Evolutionary conservation across 2,329 filamentous ascomycete genomes (phyloP).

Genomic region (Trichoderma semiorbis): DNA sequence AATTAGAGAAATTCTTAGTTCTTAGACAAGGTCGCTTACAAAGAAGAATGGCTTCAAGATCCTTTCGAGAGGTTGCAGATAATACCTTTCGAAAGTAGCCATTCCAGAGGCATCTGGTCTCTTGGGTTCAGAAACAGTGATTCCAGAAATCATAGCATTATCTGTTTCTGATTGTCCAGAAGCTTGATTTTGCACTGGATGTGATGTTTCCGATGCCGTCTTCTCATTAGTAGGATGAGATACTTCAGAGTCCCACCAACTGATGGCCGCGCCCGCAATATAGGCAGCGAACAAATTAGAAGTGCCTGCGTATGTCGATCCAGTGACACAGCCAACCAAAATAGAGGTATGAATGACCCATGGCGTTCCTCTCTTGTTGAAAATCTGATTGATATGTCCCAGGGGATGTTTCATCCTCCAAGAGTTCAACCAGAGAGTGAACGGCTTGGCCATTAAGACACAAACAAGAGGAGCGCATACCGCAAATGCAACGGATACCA

Average conservation of each 20-base stretch:
- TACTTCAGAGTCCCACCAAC: constrained; percentile 54
- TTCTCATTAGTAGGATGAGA: constrained; percentile 22
- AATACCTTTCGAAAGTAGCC: constrained; percentile 24
- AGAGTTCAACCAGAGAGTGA: constrained; percentile 35
- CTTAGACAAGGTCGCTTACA: constrained; percentile 29
- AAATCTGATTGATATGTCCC: constrained; percentile 24
- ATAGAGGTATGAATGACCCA: constrained; percentile 47
- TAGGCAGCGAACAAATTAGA: constrained; percentile 63
- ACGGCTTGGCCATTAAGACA: constrained; percentile 41
- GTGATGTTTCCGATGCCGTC: background rate
- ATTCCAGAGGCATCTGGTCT: constrained; percentile 32
- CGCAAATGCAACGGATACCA: constrained; percentile 51
- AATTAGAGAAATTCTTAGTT: background rate
- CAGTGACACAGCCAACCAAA: constrained; percentile 48
- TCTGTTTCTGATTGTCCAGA: background rate
- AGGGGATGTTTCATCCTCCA: constrained; percentile 26
- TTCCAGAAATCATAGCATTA: too few relatives aligned
- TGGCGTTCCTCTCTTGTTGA: constrained; percentile 28
- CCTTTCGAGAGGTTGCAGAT: constrained; percentile 39
- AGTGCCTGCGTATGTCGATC: constrained; percentile 57
- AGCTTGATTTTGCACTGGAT: background rate
- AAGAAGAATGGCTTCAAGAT: constrained; percentile 73
- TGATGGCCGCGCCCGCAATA: constrained; percentile 55
- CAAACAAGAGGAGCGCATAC: constrained; percentile 46
- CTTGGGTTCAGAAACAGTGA: background rate